Evolutionary conservation across 2,329 filamentous ascomycete genomes (phyloP).

Genomic region (Orbilia oligospora): DNA sequence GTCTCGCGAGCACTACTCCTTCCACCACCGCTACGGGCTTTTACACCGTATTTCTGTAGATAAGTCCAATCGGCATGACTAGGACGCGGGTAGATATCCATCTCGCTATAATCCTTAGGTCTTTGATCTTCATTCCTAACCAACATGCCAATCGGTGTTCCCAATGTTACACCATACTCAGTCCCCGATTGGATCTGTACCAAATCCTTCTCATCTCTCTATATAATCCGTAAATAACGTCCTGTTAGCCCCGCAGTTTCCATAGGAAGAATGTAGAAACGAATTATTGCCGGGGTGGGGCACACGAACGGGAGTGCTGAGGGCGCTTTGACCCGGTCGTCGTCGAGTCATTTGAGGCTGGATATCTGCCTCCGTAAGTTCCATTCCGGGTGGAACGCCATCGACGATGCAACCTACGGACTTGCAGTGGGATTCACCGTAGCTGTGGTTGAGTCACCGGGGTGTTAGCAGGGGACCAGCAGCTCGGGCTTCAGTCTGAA

Average conservation of each 20-base stretch:
- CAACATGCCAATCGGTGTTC: conserved; percentile 88
- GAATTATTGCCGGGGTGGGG: background rate
- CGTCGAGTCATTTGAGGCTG: conserved; percentile 95
- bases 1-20: conserved; percentile 94
- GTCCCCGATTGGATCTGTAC: conserved; percentile 94
- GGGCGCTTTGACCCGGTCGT: conserved; percentile 87
- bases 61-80: conserved; percentile 98
- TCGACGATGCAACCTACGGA: conserved; percentile 96
- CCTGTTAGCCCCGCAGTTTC: background rate
- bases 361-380: conserved; percentile 86
- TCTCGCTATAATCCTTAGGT: conserved; percentile 92
- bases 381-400: conserved; percentile 88
- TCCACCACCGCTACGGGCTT: conserved; percentile 90
- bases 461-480: conserved; percentile 36
- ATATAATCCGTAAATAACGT: background rate
- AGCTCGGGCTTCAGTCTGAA: conserved; percentile 38
- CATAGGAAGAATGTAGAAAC: no score
- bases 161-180: conserved; percentile 89
- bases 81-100: conserved; percentile 91
- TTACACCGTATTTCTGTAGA: conserved; percentile 95
- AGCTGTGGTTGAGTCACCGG: conserved; percentile 68
- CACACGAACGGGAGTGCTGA: conserved; percentile 79
- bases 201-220: conserved; percentile 87
- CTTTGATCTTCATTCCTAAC: conserved; percentile 94
- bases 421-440: conserved; percentile 90